Percentiles rank a stretch among this genome's conserved stretches.
phyloP scores from a whole-genome alignment of 139 green algal genomes.

The Edaphochlamys debaryana region DNA sequence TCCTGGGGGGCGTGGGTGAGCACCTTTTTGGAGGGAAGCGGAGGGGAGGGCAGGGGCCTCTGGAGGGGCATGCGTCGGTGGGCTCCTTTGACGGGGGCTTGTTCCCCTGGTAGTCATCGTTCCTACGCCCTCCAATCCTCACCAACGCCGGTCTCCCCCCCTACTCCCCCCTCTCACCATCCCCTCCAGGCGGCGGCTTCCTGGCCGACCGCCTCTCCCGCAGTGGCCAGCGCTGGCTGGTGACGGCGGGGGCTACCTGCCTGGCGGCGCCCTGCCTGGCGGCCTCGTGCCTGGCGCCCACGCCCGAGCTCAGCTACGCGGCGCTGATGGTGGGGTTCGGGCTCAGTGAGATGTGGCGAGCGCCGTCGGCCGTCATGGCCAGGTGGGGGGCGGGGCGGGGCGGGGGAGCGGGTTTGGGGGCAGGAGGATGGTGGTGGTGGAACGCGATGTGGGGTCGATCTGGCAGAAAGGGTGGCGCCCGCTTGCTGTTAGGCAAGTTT shows the following conservation, averaged over 20 bases:
- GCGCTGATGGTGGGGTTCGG: constrained; percentile 84
- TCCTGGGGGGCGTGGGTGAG: constrained; percentile 83
- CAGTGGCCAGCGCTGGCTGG: constrained; percentile 49
- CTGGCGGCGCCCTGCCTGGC: constrained; percentile 80
- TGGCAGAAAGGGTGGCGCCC: too few species aligned
- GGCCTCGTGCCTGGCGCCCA: constrained; percentile 66
- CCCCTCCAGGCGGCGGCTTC: constrained; percentile 64
- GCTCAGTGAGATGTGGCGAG: constrained; percentile 87
- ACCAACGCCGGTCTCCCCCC: not conserved
- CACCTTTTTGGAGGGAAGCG: not conserved
- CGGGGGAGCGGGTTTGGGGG: not conserved
- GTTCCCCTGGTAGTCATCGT: too few species aligned
- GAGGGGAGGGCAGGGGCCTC: not conserved
- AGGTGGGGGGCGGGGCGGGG: constrained; percentile 29
- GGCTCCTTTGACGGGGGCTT: too few species aligned
- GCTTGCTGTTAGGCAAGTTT: too few species aligned
- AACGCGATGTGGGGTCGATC: too few species aligned
- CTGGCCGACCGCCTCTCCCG: constrained; percentile 79
- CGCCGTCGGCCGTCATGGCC: constrained; percentile 83
- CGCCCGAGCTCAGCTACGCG: constrained; percentile 76
- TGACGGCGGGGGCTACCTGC: constrained; percentile 68
- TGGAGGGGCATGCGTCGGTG: too few species aligned
- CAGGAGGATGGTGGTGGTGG: not conserved
- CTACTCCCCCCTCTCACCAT: too few species aligned
- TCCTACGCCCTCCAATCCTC: not conserved